phyloP scores from a whole-genome alignment of 176 grass and related monocot species.

The Aegilops umbellulata region DNA sequence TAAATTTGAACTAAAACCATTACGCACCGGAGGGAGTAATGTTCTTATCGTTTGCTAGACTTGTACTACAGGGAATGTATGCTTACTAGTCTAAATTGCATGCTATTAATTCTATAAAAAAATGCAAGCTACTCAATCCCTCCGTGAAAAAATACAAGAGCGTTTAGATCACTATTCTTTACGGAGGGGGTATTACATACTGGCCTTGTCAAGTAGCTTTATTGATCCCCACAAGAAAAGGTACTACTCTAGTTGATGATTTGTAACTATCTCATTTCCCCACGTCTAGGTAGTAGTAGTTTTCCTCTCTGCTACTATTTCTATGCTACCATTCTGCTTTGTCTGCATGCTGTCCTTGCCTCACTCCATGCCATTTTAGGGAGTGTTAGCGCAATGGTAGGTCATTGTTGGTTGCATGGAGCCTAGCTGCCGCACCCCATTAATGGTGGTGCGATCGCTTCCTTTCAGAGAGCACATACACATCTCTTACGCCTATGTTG shows the following conservation, averaged over 20 bases:
- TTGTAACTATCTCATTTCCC: slow-evolving; percentile 14
- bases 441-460: slow-evolving; percentile 14
- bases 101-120: no score
- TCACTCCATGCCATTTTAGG: slow-evolving; percentile 24
- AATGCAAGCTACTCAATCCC: background rate
- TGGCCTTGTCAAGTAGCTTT: no score
- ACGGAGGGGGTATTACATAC: no score
- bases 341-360: slow-evolving; percentile 45
- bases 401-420: slow-evolving; percentile 37
- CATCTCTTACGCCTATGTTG: slow-evolving; percentile 18
- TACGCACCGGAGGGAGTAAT: background rate
- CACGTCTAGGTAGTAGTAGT: slow-evolving; percentile 2
- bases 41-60: background rate
- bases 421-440: slow-evolving; percentile 14
- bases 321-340: slow-evolving; percentile 25
- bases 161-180: no score
- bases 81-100: background rate
- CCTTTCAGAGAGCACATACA: slow-evolving; percentile 29
- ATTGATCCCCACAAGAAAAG: no score
- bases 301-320: slow-evolving; percentile 7
- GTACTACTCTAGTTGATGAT: background rate
- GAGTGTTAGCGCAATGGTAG: background rate
- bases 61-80: background rate
- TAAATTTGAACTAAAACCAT: background rate
- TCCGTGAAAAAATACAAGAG: no score